phyloP scores from a whole-genome alignment of 2,329 filamentous ascomycete species.

The Sodiomyces alkalinus region DNA sequence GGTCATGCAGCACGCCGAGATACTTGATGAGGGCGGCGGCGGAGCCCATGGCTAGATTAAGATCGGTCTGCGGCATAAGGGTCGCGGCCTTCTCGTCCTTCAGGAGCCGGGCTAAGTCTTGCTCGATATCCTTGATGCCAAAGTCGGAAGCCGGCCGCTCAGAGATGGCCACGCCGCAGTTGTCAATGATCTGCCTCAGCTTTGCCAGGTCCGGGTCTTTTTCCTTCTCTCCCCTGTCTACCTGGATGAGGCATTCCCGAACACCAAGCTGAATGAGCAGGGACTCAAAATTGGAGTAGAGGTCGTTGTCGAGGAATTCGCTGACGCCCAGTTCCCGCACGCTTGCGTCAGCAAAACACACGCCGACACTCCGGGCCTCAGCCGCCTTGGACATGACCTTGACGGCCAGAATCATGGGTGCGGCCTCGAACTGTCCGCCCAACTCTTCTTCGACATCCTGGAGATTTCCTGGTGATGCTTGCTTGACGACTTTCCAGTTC shows the following conservation, averaged over 20 bases:
- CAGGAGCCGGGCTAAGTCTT: slow-evolving; percentile 75
- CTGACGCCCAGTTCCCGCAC: slow-evolving; percentile 90
- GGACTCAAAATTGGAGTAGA: slow-evolving; percentile 96
- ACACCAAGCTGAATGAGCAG: slow-evolving; percentile 92
- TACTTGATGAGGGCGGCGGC: slow-evolving; percentile 92
- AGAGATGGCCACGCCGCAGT: slow-evolving; percentile 78
- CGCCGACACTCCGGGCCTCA: slow-evolving; percentile 75
- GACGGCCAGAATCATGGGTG: slow-evolving; percentile 88
- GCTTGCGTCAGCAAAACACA: slow-evolving; percentile 95
- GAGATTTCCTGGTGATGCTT: slow-evolving; percentile 88
- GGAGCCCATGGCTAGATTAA: slow-evolving; percentile 92
- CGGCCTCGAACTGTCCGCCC: slow-evolving; percentile 69
- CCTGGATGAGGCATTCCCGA: slow-evolving; percentile 79
- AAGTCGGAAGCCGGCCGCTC: slow-evolving; percentile 69
- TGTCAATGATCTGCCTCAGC: slow-evolving; percentile 76
- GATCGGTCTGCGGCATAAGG: slow-evolving; percentile 72
- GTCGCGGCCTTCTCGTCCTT: slow-evolving; percentile 71
- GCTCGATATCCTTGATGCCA: slow-evolving; percentile 81
- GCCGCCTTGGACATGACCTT: slow-evolving; percentile 80
- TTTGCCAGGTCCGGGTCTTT: slow-evolving; percentile 84
- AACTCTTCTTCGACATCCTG: slow-evolving; percentile 96
- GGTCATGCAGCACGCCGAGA: slow-evolving; percentile 74
- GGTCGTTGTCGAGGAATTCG: slow-evolving; percentile 97
- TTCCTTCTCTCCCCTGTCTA: slow-evolving; percentile 63
- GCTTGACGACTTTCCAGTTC: slow-evolving; percentile 84